Conservation (phyloP, 768 basidiomycete genomes). For the Boletus edulis region DNA sequence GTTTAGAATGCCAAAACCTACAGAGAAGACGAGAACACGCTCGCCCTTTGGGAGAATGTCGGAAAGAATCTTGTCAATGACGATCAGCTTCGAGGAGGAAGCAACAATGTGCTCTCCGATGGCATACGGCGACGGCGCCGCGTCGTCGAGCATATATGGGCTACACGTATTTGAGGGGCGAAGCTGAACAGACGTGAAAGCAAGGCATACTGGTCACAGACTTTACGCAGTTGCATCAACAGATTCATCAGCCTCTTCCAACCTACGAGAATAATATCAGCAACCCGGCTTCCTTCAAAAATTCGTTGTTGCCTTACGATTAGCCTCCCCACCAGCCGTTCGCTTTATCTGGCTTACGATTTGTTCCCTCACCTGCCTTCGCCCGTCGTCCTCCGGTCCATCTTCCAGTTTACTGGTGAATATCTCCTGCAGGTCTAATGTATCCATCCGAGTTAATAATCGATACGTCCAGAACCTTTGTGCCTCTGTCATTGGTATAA, state of each 20-base stretch:
- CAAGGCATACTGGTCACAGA: constrained; percentile 61
- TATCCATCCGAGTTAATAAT: constrained; percentile 51
- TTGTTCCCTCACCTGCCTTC: constrained; percentile 39
- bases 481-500: constrained; percentile 55
- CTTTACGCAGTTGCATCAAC: constrained; percentile 67
- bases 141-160: constrained; percentile 51
- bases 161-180: constrained; percentile 27
- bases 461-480: constrained; percentile 64
- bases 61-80: constrained; percentile 56
- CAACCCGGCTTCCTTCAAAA: not conserved
- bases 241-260: constrained; percentile 63
- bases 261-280: constrained; percentile 30
- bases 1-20: constrained; percentile 24
- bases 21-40: constrained; percentile 67
- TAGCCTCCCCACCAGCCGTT: constrained; percentile 28
- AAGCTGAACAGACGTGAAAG: not conserved
- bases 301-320: constrained; percentile 21
- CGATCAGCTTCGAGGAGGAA: constrained; percentile 53
- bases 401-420: constrained; percentile 37
- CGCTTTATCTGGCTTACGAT: constrained; percentile 39
- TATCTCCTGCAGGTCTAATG: constrained; percentile 45
- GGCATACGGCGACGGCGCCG: constrained; percentile 46
- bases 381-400: constrained; percentile 32
- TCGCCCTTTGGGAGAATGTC: constrained; percentile 59
- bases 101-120: constrained; percentile 57